A percentile compares a stretch with the other conserved stretches of the same genome.
These are phyloP conservation scores for Ascosphaera apis DNA, from an alignment of 2,329 filamentous ascomycete species.

Conservation along the genomic window DNA sequence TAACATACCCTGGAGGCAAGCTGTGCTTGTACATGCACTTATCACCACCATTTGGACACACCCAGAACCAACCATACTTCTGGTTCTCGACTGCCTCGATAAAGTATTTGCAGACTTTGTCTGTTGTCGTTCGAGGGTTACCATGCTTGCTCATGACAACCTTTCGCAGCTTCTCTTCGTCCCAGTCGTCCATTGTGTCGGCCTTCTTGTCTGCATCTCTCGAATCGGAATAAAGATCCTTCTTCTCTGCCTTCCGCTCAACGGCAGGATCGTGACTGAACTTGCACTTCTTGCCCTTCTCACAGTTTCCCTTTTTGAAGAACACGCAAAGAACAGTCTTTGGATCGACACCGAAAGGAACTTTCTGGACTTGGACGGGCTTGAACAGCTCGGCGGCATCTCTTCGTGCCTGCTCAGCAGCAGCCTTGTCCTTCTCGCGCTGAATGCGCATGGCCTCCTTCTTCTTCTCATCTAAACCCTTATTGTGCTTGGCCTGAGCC, in stretches of 20 bases:
- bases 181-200: slow-evolving; percentile 91
- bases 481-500: slow-evolving; percentile 47
- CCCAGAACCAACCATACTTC: slow-evolving; percentile 99
- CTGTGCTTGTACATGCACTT: slow-evolving; percentile 98
- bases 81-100: slow-evolving; percentile 93
- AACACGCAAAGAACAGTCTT: slow-evolving; percentile 95
- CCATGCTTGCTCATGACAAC: slow-evolving; percentile 93
- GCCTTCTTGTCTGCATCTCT: slow-evolving; percentile 47
- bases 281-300: slow-evolving; percentile 96
- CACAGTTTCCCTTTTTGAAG: slow-evolving; percentile 90
- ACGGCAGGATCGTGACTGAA: slow-evolving; percentile 80
- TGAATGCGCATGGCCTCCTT: slow-evolving; percentile 42
- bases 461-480: slow-evolving; percentile 68
- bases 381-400: slow-evolving; percentile 70
- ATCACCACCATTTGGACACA: slow-evolving; percentile 85
- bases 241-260: slow-evolving; percentile 84
- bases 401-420: slow-evolving; percentile 59
- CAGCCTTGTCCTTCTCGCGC: slow-evolving; percentile 72
- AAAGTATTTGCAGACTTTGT: slow-evolving; percentile 98
- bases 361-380: slow-evolving; percentile 88
- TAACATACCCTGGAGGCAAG: slow-evolving; percentile 68
- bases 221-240: slow-evolving; percentile 68
- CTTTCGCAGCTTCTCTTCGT: slow-evolving; percentile 79
- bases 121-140: slow-evolving; percentile 82
- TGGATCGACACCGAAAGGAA: slow-evolving; percentile 90